phyloP scores from a whole-genome alignment of 192 early-diverging fungal species.

The Mortierella hygrophila region DNA sequence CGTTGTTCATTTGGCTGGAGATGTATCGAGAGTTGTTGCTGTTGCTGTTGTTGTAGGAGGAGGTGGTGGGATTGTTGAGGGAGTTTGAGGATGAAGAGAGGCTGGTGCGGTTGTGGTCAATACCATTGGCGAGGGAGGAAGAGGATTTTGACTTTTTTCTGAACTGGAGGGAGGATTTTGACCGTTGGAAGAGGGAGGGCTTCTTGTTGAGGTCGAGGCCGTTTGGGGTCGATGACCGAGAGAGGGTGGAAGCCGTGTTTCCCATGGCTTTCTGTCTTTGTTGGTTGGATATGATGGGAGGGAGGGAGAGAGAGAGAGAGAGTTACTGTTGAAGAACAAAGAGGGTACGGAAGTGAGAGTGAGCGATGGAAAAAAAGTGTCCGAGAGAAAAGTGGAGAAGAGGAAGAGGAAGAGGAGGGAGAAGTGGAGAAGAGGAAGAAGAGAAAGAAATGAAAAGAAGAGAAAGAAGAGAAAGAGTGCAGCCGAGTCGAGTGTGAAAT shows the following conservation, averaged over 20 bases:
- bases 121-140: neutral
- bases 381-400: neutral
- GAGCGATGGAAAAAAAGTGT: slow-evolving; percentile 1
- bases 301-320: neutral
- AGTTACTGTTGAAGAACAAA: no score
- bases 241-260: slow-evolving; percentile 26
- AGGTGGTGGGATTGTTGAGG: neutral
- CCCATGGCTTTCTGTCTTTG: slow-evolving; percentile 13
- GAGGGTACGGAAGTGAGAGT: neutral
- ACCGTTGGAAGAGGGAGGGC: slow-evolving; percentile 48
- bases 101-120: neutral
- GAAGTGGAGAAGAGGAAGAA: neutral
- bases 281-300: neutral
- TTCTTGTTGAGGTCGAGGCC: slow-evolving; percentile 26
- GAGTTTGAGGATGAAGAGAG: neutral
- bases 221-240: slow-evolving; percentile 8
- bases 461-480: neutral
- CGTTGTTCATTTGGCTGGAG: neutral
- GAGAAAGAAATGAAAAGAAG: neutral
- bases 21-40: neutral
- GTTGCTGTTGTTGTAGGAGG: neutral
- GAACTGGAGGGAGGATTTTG: slow-evolving; percentile 35
- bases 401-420: neutral
- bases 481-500: no score
- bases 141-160: slow-evolving; percentile 41